A percentile compares a stretch with the other conserved stretches of the same genome.
Conservation (phyloP, 208 protist species). For the Polymyxa betae region DNA sequence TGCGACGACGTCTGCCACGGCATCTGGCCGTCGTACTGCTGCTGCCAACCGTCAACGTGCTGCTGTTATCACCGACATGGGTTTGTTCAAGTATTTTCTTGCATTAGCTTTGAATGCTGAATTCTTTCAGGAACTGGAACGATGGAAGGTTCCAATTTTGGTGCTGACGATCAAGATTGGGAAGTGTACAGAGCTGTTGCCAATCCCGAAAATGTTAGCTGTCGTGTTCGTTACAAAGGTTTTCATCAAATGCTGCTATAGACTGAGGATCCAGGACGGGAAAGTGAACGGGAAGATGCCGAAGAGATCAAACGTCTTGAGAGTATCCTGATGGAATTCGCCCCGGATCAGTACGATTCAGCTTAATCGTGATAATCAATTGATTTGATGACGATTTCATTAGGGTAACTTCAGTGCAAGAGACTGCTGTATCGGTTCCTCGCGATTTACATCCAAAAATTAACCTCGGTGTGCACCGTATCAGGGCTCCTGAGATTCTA, state of each 20-base stretch:
- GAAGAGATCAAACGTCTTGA: conserved; percentile 26
- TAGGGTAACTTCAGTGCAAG: not conserved
- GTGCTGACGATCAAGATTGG: conserved; percentile 25
- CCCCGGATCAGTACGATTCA: not conserved
- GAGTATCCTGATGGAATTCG: conserved; percentile 8
- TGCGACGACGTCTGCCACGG: conserved; percentile 13
- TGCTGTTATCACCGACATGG: not conserved
- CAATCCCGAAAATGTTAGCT: not conserved
- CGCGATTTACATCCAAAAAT: conserved; percentile 12
- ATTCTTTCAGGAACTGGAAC: not conserved
- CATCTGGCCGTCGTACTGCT: not conserved
- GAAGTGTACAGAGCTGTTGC: conserved; percentile 16
- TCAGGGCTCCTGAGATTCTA: conserved; percentile 5
- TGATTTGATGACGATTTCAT: not conserved
- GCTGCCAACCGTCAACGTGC: conserved; percentile 20
- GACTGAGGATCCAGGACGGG: not conserved
- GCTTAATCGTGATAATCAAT: not conserved
- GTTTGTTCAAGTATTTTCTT: not conserved
- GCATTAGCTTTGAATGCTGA: not conserved
- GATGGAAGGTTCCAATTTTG: conserved; percentile 47
- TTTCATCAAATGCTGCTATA: not conserved
- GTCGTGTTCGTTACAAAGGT: not conserved
- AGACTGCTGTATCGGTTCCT: not conserved
- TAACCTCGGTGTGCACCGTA: not conserved
- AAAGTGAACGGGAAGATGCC: not conserved